Base-by-base conservation (phyloP, 805 yeast genomes). In the Naumovozyma castellii region DNA sequence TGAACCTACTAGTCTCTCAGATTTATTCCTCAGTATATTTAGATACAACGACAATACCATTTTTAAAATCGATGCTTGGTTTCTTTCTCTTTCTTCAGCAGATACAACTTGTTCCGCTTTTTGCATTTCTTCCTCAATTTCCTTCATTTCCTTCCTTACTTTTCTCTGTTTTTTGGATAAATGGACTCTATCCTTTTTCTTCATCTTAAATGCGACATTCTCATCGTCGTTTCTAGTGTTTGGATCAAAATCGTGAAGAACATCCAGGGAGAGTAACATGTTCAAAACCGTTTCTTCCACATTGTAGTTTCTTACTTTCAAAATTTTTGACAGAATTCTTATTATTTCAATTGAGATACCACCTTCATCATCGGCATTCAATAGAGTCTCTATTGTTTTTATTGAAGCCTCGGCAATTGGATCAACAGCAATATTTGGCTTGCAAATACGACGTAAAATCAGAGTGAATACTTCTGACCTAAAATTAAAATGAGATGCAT, bases 91-190 rank as follows among this genome's bases (percentile, higher is more conserved):
- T 62, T 90, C 90, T 59, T 88, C 92, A 3, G 78, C 80, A 2
- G 95, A 81, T 3, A 92, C 80, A 1, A 88, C 82, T 45, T 78
- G 81, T 59, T 92, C 95, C 5, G 97, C 97, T 46, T 68, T 73
- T 48, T 80, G 71, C 76, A 87, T 69, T 63, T 92, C 98, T 54
- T 84, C 85, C 45, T 90, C 97, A 43, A 92, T 90, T 48, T 72
- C 77, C 51, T 82, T 84, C 52, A 81, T 69, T 56, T 90, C 97
- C 58, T 88, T 88, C 46, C 94, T 73, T 15, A 77, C 81, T 54
- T 92, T 92, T 51, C 84, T 72, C 62, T 90, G 90, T 61, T 83
- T 83, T 59, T 90, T 90, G n/a, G 94, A 79, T 37, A 90, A 64
- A 67, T 88, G 95, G 3, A 85, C 86, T 50, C 96, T 71, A 59